Conservation (phyloP, 495 filamentous ascomycete genomes). For the Hypoxylon fragiforme region DNA sequence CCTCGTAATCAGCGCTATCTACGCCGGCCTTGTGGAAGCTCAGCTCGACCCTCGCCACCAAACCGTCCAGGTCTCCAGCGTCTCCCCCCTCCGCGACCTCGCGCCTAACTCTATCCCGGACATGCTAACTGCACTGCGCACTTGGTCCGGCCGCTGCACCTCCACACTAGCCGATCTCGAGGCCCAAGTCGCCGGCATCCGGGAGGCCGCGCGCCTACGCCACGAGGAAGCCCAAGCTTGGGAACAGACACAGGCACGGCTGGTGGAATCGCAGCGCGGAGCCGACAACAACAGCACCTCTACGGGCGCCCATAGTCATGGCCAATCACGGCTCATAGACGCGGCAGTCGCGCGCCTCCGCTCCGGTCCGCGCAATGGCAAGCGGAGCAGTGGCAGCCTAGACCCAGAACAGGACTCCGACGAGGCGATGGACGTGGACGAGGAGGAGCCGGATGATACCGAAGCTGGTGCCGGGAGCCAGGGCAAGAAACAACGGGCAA, state of each 20-base stretch:
- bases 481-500: constrained; percentile 45
- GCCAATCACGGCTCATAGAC: constrained; percentile 33
- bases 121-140: constrained; percentile 67
- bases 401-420: constrained; percentile 57
- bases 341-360: constrained; percentile 22
- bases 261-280: constrained; percentile 42
- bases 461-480: constrained; percentile 15
- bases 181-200: constrained; percentile 63
- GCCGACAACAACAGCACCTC: constrained; percentile 40
- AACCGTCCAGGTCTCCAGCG: constrained; percentile 72
- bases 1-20: constrained; percentile 86
- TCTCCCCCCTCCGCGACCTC: constrained; percentile 84
- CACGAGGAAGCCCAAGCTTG: constrained; percentile 54
- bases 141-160: constrained; percentile 77
- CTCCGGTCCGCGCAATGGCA: constrained; percentile 32
- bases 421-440: constrained; percentile 63
- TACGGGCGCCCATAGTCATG: constrained; percentile 42
- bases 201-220: constrained; percentile 56
- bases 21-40: constrained; percentile 76
- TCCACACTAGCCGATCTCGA: constrained; percentile 76
- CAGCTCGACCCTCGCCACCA: constrained; percentile 78
- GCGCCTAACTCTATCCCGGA: constrained; percentile 65
- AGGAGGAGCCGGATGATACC: constrained; percentile 45
- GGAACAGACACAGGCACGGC: constrained; percentile 49
- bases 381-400: constrained; percentile 50